These are phyloP conservation scores for Pittosporum tobira DNA, from an alignment of 129 eudicot species.

Conservation along the genomic window DNA sequence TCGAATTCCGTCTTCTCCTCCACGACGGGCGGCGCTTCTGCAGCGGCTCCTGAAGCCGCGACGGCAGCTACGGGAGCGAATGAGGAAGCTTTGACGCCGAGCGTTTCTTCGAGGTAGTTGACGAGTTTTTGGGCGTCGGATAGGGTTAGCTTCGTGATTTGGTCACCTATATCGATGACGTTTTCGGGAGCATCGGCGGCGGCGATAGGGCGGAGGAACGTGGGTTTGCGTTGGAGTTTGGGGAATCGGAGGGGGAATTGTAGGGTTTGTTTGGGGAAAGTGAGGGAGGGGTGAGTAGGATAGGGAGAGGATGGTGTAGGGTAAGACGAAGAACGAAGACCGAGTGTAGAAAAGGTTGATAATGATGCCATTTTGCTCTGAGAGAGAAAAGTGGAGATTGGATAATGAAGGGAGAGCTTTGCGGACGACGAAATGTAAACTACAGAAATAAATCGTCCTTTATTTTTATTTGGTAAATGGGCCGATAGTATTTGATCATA, in stretches of 20 bases:
- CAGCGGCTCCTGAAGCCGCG: slow-evolving; percentile 46
- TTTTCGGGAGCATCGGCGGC: slow-evolving; percentile 79
- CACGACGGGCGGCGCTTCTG: slow-evolving; percentile 44
- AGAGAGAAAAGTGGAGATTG: slow-evolving; percentile 17
- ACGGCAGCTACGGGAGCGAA: slow-evolving; percentile 65
- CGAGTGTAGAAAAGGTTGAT: slow-evolving; percentile 44
- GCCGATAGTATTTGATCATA: no score
- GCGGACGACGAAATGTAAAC: no score
- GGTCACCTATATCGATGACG: slow-evolving; percentile 51
- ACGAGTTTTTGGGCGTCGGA: slow-evolving; percentile 71
- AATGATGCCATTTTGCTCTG: slow-evolving; percentile 53
- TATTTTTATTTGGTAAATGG: no score
- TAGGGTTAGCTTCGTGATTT: slow-evolving; percentile 60
- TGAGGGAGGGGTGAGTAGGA: slow-evolving; percentile 13
- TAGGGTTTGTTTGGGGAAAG: slow-evolving; percentile 39
- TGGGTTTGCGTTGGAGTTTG: slow-evolving; percentile 38
- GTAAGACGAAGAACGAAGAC: slow-evolving; percentile 39
- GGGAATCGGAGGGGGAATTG: slow-evolving; percentile 37
- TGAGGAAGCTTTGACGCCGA: slow-evolving; percentile 67
- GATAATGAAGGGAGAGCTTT: slow-evolving; percentile 41
- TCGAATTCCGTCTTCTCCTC: slow-evolving; percentile 96
- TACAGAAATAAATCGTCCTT: no score
- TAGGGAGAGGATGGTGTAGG: slow-evolving; percentile 19
- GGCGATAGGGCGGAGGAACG: slow-evolving; percentile 50
- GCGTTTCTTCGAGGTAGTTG: slow-evolving; percentile 77